Conservation (phyloP, 1,139 yeast species). For the Geotrichum klebahnii region DNA sequence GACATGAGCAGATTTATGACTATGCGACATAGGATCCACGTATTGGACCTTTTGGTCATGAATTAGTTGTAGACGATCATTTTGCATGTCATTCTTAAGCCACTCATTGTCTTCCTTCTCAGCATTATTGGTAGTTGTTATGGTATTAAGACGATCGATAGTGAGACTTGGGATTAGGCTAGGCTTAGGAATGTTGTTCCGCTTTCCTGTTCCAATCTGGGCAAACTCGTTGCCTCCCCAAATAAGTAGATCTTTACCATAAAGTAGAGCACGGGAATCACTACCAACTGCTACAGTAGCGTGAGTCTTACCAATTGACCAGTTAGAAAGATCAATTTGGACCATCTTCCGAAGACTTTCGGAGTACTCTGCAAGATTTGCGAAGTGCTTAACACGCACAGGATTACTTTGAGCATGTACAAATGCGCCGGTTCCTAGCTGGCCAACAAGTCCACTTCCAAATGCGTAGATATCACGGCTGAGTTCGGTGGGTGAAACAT, state of each 20-base stretch:
- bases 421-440: constrained; percentile 73
- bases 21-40: constrained; percentile 27
- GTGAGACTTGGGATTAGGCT: constrained; percentile 37
- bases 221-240: constrained; percentile 86
- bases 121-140: constrained; percentile 20
- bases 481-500: constrained; percentile 58
- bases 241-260: constrained; percentile 52
- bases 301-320: constrained; percentile 67
- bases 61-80: constrained; percentile 48
- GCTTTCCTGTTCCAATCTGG: constrained; percentile 80
- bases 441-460: constrained; percentile 88
- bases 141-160: constrained; percentile 17
- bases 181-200: constrained; percentile 58
- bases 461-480: constrained; percentile 55
- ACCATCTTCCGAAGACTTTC: constrained; percentile 40
- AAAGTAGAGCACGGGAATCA: constrained; percentile 23
- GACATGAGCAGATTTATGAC: constrained; percentile 32
- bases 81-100: constrained; percentile 33
- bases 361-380: constrained; percentile 44
- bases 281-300: constrained; percentile 52
- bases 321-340: constrained; percentile 48
- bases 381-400: constrained; percentile 47
- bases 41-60: constrained; percentile 34
- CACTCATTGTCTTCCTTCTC: constrained; percentile 18
- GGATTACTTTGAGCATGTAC: constrained; percentile 73